Evolutionary conservation across 169 alveolate genomes (phyloP).

Genomic region (Cardiosporidium cionae): DNA sequence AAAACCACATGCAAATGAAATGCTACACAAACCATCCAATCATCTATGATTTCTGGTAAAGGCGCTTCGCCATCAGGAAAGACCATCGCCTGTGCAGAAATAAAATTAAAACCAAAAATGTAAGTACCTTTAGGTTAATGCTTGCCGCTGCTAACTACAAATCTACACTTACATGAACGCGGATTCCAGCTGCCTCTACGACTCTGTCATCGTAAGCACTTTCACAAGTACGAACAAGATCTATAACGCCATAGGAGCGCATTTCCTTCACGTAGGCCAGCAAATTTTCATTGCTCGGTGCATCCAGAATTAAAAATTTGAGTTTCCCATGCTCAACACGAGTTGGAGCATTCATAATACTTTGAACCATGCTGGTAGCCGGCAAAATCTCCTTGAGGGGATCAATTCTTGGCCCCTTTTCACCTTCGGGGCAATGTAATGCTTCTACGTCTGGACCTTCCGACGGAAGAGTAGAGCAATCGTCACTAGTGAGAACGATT

Average conservation of each 20-base stretch:
- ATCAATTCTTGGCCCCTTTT: no score
- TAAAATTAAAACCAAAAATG: not conserved
- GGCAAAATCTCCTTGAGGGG: no score
- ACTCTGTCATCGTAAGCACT: slow-evolving; percentile 61
- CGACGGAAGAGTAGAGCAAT: no score
- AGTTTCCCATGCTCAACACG: slow-evolving; percentile 65
- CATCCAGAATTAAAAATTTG: slow-evolving; percentile 71
- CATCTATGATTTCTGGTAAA: slow-evolving; percentile 59
- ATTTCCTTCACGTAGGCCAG: slow-evolving; percentile 63
- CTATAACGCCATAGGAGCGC: slow-evolving; percentile 62
- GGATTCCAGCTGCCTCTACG: slow-evolving; percentile 52
- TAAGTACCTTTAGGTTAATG: not conserved
- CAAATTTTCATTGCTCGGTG: slow-evolving; percentile 71
- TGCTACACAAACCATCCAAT: slow-evolving; percentile 53
- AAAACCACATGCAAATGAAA: not conserved
- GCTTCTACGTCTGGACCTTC: no score
- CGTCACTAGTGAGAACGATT: no score
- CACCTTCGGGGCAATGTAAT: no score
- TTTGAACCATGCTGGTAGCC: no score
- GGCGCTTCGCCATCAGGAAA: slow-evolving; percentile 86
- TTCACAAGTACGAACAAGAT: slow-evolving; percentile 81
- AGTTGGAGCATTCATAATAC: slow-evolving; percentile 73
- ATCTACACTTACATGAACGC: slow-evolving; percentile 27
- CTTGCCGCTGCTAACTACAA: not conserved
- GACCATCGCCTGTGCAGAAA: slow-evolving; percentile 65